Percentiles rank a stretch among this genome's conserved stretches.
phyloP scores from a whole-genome alignment of 257 asterid species.

The Capsicum pubescens region DNA sequence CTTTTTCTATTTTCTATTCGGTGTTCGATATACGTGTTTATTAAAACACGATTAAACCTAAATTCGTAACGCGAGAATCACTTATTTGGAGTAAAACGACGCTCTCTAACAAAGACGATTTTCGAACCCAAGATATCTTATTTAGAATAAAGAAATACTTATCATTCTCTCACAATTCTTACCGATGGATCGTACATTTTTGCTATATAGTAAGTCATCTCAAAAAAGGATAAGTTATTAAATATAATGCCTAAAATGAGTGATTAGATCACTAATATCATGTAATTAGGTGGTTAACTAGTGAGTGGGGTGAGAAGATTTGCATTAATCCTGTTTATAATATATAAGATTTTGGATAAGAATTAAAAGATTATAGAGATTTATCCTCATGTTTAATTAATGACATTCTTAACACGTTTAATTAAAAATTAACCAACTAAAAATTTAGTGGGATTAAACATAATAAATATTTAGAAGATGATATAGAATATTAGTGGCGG shows the following conservation, averaged over 20 bases:
- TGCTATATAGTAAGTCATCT: background rate
- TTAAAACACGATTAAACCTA: background rate
- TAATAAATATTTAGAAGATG: background rate
- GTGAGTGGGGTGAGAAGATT: background rate
- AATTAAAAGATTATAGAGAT: conserved; percentile 17
- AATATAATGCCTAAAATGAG: background rate
- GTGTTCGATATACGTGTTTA: no score
- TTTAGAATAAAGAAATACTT: background rate
- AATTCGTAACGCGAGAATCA: background rate
- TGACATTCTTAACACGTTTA: conserved; percentile 25
- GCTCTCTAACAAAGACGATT: background rate
- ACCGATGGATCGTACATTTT: background rate
- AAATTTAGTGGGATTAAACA: conserved; percentile 29
- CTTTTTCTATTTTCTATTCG: background rate
- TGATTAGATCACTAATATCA: background rate
- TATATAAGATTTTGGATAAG: conserved; percentile 17
- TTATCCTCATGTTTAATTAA: conserved; percentile 39
- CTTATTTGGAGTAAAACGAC: fast-evolving
- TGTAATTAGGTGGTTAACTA: background rate
- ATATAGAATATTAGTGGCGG: conserved; percentile 12
- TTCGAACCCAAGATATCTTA: fast-evolving
- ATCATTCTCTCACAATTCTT: background rate
- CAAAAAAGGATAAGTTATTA: background rate
- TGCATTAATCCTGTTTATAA: conserved; percentile 1
- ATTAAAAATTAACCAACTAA: conserved; percentile 38